These are phyloP conservation scores for Physaria fendleri DNA, from an alignment of 345 rosid species.

Conservation along the genomic window DNA sequence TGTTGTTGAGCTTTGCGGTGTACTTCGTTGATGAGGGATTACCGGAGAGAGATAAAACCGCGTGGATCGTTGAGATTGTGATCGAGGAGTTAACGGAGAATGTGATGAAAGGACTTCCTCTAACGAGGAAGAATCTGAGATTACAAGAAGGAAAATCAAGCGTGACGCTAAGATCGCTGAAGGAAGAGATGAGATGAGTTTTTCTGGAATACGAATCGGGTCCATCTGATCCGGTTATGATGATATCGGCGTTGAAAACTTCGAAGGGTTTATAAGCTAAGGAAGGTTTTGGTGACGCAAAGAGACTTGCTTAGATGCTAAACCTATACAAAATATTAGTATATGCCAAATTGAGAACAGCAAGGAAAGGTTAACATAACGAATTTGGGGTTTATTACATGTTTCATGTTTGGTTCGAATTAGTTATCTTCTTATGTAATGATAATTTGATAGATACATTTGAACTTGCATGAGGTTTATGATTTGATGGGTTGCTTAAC, in stretches of 20 bases:
- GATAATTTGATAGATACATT: background rate
- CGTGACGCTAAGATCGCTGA: constrained; percentile 67
- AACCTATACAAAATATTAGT: background rate
- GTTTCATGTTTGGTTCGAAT: background rate
- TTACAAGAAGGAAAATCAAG: constrained; percentile 67
- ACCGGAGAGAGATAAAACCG: constrained; percentile 48
- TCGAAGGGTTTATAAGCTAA: constrained; percentile 36
- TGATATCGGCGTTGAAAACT: constrained; percentile 56
- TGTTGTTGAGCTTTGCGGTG: constrained; percentile 62
- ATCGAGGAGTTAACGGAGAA: constrained; percentile 47
- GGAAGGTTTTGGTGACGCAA: constrained; percentile 24
- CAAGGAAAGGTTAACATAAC: background rate
- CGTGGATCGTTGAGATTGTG: constrained; percentile 66
- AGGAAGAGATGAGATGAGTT: constrained; percentile 61
- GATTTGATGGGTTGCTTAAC: constrained; percentile 21
- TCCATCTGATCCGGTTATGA: constrained; percentile 43
- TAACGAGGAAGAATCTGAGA: constrained; percentile 67
- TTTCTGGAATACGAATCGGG: constrained; percentile 25
- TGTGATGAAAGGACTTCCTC: constrained; percentile 88
- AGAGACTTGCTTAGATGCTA: constrained; percentile 21
- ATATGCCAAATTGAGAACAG: background rate
- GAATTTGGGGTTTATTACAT: background rate
- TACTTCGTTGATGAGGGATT: constrained; percentile 51
- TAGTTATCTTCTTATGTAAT: background rate
- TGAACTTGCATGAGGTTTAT: constrained; percentile 17